A percentile compares a stretch with the other conserved stretches of the same genome.
These are phyloP conservation scores for Capsaspora owczarzaki DNA, from an alignment of 78 protist species.

Conservation along the genomic window DNA sequence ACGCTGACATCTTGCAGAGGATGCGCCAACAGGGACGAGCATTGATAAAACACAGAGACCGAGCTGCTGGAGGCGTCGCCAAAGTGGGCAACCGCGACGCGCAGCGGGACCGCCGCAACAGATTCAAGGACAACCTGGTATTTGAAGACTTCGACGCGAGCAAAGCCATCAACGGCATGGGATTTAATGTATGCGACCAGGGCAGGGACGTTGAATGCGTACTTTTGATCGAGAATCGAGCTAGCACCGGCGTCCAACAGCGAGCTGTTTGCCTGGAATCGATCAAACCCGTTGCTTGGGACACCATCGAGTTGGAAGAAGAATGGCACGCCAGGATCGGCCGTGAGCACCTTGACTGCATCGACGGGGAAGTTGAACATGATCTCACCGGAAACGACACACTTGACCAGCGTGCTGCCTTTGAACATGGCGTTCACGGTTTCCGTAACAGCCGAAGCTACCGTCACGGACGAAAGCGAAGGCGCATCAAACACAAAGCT, in stretches of 20 bases:
- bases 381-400: neutral
- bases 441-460: neutral
- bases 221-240: no score
- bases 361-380: neutral
- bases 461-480: no score
- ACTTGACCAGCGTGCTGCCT: neutral
- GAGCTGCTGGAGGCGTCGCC: neutral
- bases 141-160: conserved; percentile 1
- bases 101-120: neutral
- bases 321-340: no score
- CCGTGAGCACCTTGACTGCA: neutral
- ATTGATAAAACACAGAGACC: neutral
- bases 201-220: no score
- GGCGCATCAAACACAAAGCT: no score
- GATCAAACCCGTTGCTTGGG: no score
- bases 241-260: no score
- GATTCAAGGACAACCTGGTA: neutral
- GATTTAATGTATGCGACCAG: no score
- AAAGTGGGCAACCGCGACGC: neutral
- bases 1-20: neutral
- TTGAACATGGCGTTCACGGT: conserved; percentile 2
- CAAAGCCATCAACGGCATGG: no score
- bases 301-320: no score
- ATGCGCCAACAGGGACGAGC: neutral
- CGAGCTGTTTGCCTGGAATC: no score